These are phyloP conservation scores for Amanita fuliginea DNA, from an alignment of 768 basidiomycete genomes.

Conservation along the genomic window DNA sequence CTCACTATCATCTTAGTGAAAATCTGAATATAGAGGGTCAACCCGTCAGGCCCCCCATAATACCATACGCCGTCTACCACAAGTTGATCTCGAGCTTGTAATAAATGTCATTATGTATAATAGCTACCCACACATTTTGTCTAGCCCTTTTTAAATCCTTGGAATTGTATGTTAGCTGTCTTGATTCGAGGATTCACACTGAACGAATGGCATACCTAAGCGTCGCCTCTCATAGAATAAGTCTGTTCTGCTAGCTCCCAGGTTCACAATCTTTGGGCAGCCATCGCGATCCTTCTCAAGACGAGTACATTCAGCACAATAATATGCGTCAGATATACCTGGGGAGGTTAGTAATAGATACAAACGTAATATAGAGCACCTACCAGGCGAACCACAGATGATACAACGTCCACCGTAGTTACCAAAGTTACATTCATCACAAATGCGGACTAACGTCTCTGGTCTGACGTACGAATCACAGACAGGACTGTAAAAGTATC, in stretches of 20 bases:
- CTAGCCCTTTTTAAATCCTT: conserved; percentile 67
- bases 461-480: conserved; percentile 99
- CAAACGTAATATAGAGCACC: conserved; percentile 10
- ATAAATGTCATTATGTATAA: conserved; percentile 8
- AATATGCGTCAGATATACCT: conserved; percentile 99
- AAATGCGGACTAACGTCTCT: conserved; percentile 95
- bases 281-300: conserved; percentile 97
- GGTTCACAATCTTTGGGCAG: conserved; percentile 95
- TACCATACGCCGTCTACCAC: conserved; percentile 50
- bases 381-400: conserved; percentile 94
- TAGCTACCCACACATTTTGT: background rate
- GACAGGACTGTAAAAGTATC: conserved; percentile 55
- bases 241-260: conserved; percentile 90
- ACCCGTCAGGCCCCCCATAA: conserved; percentile 41
- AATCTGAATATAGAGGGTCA: conserved; percentile 41
- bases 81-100: conserved; percentile 14
- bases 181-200: background rate
- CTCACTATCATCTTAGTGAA: conserved; percentile 26
- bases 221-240: conserved; percentile 86
- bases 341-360: background rate
- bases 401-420: conserved; percentile 97
- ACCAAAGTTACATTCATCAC: conserved; percentile 99
- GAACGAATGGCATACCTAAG: conserved; percentile 40
- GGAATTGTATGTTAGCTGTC: background rate
- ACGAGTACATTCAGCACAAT: conserved; percentile 95